phyloP scores from a whole-genome alignment of 495 filamentous ascomycete species.

The Penicillium chermesinum region DNA sequence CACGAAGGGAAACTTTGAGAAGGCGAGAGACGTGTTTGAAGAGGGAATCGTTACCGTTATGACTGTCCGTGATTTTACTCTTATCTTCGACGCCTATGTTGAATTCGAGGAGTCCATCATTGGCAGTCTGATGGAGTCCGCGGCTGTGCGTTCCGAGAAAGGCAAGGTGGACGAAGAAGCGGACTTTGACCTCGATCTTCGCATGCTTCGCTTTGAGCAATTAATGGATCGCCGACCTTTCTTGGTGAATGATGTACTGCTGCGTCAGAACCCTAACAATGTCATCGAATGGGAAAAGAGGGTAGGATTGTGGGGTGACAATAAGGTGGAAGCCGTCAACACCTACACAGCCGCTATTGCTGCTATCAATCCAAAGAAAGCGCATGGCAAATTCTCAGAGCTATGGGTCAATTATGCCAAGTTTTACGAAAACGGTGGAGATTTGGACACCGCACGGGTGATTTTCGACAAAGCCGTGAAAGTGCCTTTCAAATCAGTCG shows the following conservation, averaged over 20 bases:
- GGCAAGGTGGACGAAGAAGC: conserved; percentile 76
- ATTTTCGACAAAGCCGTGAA: conserved; percentile 98
- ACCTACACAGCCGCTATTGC: conserved; percentile 95
- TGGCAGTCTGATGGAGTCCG: conserved; percentile 80
- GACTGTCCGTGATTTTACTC: conserved; percentile 97
- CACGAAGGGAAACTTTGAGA: conserved; percentile 84
- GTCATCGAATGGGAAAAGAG: conserved; percentile 97
- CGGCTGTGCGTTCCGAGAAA: conserved; percentile 75
- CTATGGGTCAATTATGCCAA: conserved; percentile 98
- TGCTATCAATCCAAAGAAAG: conserved; percentile 90
- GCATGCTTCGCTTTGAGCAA: conserved; percentile 97
- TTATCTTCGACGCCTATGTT: conserved; percentile 92
- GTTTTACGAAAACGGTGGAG: conserved; percentile 88
- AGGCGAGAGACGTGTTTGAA: conserved; percentile 88
- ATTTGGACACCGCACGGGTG: conserved; percentile 76
- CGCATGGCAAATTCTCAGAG: conserved; percentile 87
- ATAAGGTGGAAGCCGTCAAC: conserved; percentile 83
- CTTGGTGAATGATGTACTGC: conserved; percentile 91
- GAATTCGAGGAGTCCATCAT: conserved; percentile 98
- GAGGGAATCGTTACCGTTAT: conserved; percentile 97
- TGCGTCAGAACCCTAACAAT: conserved; percentile 95
- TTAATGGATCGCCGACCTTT: conserved; percentile 97
- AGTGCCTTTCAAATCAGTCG: conserved; percentile 91
- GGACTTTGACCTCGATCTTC: conserved; percentile 93
- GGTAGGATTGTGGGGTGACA: conserved; percentile 90